Evolutionary conservation across 2,329 filamentous ascomycete genomes (phyloP).

Genomic region (Graphiopsis chlorocephala): DNA sequence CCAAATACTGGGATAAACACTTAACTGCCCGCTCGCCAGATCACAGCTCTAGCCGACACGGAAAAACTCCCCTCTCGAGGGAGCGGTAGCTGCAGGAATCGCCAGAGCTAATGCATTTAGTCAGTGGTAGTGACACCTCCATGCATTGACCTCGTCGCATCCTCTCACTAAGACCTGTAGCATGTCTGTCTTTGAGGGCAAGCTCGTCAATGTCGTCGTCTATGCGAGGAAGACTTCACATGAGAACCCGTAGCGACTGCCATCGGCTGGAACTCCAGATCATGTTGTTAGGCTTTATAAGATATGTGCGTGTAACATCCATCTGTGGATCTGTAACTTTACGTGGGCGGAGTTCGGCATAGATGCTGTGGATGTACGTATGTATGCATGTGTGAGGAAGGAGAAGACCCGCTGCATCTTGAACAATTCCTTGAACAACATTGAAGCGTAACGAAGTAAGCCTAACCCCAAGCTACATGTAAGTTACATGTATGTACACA

Average conservation of each 20-base stretch:
- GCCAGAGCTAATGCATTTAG: neutral
- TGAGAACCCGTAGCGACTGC: neutral
- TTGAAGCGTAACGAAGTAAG: neutral
- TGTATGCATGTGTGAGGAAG: neutral
- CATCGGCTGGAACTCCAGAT: neutral
- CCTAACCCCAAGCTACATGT: no score
- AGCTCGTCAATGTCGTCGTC: neutral
- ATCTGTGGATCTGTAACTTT: neutral
- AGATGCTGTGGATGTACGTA: no score
- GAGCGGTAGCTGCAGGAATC: constrained; percentile 2
- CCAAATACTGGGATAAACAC: neutral
- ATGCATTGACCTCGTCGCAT: neutral
- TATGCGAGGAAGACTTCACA: neutral
- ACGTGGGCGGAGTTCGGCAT: neutral
- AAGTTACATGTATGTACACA: no score
- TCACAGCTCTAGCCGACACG: constrained; percentile 11
- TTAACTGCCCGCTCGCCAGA: neutral
- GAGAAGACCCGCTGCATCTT: neutral
- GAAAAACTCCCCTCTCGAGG: constrained; percentile 10
- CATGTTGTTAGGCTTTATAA: neutral
- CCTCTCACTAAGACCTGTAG: neutral
- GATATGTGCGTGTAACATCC: neutral
- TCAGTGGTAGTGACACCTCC: neutral
- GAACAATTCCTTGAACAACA: neutral
- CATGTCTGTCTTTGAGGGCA: neutral